Base-by-base conservation (phyloP, 2,329 filamentous ascomycete genomes). In the Lizonia empirigonia region DNA sequence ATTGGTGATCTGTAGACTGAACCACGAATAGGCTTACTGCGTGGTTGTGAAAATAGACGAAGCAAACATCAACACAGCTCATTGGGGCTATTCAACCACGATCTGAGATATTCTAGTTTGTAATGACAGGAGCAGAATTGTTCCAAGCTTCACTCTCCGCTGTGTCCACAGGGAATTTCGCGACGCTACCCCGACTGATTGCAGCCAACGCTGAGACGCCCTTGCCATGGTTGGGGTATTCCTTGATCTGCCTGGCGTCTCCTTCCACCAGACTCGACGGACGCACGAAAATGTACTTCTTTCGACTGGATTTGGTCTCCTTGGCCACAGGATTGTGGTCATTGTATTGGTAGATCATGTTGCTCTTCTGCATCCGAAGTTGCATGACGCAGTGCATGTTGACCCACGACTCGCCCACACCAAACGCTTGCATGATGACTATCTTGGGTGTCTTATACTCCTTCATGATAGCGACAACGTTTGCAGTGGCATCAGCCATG, bases 371-470 rank as follows among this genome's bases (percentile, higher is more conserved):
- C 59, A 84, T 77, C n/a, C 82, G 52, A 26, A 74, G 47, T 13
- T 75, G 72, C 56, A 82, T 59, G 1, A 76, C 64, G 26, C 69
- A 74, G 34, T 74, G 66, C 50, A 82, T 60, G 40, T 76, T 74
- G 0, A 50, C 20, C 63, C 71, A 78, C 4, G 80, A 82, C 23
- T 72, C 64, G 0, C 77, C 79, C 1, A 77, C 75, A 9, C 82
- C 82, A 53, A 80, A 77, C 1, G 78, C 76, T 10, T 77, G 80
- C 66, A 84, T 76, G 38, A 80, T 70, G 20, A 83, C 72, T 2
- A 82, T 58, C 42, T 79, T 81, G 7, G 37, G 54, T 40, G 73
- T 67, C 0, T 63, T 63, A 38, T 69, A 67, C 15, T 69, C 63
- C 41, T 73, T 67, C 73, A 78, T 78, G 4, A 63, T 68, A 0